A percentile compares a stretch with the other conserved stretches of the same genome.
phyloP scores from a whole-genome alignment of 768 basidiomycete species.

The Pleurotus djamor region DNA sequence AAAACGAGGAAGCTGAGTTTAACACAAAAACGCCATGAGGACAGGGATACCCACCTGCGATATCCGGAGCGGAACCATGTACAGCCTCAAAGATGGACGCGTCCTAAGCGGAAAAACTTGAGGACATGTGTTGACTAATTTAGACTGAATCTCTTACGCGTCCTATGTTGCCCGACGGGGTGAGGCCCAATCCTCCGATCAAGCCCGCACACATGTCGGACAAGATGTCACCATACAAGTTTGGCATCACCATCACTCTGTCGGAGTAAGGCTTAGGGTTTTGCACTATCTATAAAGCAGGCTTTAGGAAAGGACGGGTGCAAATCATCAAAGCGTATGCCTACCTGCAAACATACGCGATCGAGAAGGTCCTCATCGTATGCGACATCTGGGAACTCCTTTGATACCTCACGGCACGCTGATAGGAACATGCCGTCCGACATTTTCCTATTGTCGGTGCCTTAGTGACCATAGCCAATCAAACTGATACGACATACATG shows the following conservation, averaged over 20 bases:
- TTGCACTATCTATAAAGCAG: conserved; percentile 66
- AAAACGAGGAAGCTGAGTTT: conserved; percentile 7
- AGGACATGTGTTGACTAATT: conserved; percentile 4
- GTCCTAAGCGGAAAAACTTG: conserved; percentile 51
- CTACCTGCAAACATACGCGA: conserved; percentile 89
- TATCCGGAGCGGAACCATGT: conserved; percentile 99
- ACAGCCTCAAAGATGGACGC: conserved; percentile 99
- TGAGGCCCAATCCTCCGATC: conserved; percentile 96
- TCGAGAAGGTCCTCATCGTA: conserved; percentile 99
- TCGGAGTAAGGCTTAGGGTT: conserved; percentile 93
- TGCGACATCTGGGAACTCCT: conserved; percentile 88
- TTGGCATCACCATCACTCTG: conserved; percentile 99
- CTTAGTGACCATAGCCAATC: background rate
- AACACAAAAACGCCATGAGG: conserved; percentile 5
- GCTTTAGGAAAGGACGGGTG: too few species aligned
- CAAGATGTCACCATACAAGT: conserved; percentile 93
- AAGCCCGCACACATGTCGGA: conserved; percentile 99
- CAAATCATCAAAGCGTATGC: conserved; percentile 5
- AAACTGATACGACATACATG: conserved; percentile 59
- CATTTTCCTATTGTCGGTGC: conserved; percentile 80
- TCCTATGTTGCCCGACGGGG: conserved; percentile 97
- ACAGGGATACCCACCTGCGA: conserved; percentile 62
- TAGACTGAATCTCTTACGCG: conserved; percentile 48
- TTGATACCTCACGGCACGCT: conserved; percentile 94
- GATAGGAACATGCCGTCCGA: conserved; percentile 99